Evolutionary conservation across 75 land plant species (phyloP).

Genomic region (Pinus tabuliformis): DNA sequence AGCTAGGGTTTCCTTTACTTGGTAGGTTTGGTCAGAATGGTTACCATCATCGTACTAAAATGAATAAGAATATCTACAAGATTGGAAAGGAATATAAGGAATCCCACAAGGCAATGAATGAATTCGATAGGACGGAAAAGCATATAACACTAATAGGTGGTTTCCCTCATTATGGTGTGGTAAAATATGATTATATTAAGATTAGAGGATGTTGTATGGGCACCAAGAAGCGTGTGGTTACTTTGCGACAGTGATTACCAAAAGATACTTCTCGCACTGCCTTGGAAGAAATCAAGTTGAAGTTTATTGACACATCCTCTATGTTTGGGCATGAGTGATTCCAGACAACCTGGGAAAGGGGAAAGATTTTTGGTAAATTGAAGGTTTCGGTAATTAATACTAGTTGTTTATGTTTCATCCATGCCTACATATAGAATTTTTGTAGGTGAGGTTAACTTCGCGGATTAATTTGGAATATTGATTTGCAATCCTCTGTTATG

Average conservation of each 20-base stretch:
- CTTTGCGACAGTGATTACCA: slow-evolving; percentile 46
- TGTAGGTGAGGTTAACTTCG: too few relatives aligned
- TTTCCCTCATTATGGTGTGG: slow-evolving; percentile 50
- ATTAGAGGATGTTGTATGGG: slow-evolving; percentile 51
- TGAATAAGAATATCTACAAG: slow-evolving; percentile 64
- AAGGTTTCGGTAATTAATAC: slow-evolving; percentile 11
- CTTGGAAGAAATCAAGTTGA: slow-evolving; percentile 59
- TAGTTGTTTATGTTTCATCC: too few relatives aligned
- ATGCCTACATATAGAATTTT: too few relatives aligned
- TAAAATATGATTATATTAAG: slow-evolving; percentile 52
- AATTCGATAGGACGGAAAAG: slow-evolving; percentile 44
- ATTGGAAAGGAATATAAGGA: slow-evolving; percentile 41
- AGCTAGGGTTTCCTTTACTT: too few relatives aligned
- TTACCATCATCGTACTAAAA: slow-evolving; percentile 40
- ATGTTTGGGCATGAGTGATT: slow-evolving; percentile 59
- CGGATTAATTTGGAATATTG: too few relatives aligned
- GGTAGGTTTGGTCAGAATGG: too few relatives aligned
- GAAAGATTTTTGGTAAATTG: slow-evolving; percentile 45
- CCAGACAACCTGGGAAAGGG: slow-evolving; percentile 53
- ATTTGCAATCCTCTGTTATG: too few relatives aligned
- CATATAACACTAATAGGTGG: slow-evolving; percentile 62
- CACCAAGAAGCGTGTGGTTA: slow-evolving; percentile 50
- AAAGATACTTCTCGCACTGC: slow-evolving; percentile 49
- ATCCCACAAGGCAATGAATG: slow-evolving; percentile 33
- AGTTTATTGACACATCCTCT: slow-evolving; percentile 61